These are phyloP conservation scores for Termitomyces sp. DNA, from an alignment of 768 basidiomycete species.

Conservation along the genomic window DNA sequence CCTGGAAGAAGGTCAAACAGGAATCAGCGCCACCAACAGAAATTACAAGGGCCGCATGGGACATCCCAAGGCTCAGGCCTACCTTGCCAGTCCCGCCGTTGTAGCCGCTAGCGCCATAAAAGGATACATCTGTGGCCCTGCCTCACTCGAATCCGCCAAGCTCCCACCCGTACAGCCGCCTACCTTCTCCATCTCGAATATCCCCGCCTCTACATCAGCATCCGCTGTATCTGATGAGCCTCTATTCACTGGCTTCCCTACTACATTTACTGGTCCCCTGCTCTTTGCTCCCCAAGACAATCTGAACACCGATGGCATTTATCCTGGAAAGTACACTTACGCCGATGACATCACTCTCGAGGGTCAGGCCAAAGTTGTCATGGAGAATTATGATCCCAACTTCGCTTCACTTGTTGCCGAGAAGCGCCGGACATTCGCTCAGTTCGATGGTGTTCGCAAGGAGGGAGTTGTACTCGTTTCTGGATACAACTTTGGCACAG, in stretches of 20 bases:
- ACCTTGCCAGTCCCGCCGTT: slow-evolving; percentile 93
- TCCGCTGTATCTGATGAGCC: slow-evolving; percentile 44
- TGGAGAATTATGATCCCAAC: slow-evolving; percentile 96
- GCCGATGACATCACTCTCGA: slow-evolving; percentile 97
- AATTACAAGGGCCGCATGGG: slow-evolving; percentile 99
- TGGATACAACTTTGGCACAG: slow-evolving; percentile 98
- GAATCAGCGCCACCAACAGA: slow-evolving; percentile 96
- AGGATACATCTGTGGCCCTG: slow-evolving; percentile 86
- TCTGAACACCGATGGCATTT: slow-evolving; percentile 96
- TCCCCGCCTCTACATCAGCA: slow-evolving; percentile 21
- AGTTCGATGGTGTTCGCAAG: slow-evolving; percentile 24
- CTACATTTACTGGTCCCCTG: slow-evolving; percentile 75
- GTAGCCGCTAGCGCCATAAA: slow-evolving; percentile 94
- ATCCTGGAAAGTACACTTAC: slow-evolving; percentile 99
- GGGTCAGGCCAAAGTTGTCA: slow-evolving; percentile 91
- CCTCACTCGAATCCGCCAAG: slow-evolving; percentile 46
- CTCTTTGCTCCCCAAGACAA: slow-evolving; percentile 96
- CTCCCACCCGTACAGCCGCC: slow-evolving; percentile 50
- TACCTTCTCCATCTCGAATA: slow-evolving; percentile 46
- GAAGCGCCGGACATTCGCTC: slow-evolving; percentile 27
- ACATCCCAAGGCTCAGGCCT: slow-evolving; percentile 88
- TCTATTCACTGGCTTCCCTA: slow-evolving; percentile 78
- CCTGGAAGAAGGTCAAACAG: slow-evolving; percentile 89
- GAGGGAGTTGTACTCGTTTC: slow-evolving; percentile 78
- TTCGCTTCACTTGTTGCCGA: slow-evolving; percentile 71